Conservation (phyloP, 805 yeast genomes). For the Sugiyamaella boreocaroliniensis region DNA sequence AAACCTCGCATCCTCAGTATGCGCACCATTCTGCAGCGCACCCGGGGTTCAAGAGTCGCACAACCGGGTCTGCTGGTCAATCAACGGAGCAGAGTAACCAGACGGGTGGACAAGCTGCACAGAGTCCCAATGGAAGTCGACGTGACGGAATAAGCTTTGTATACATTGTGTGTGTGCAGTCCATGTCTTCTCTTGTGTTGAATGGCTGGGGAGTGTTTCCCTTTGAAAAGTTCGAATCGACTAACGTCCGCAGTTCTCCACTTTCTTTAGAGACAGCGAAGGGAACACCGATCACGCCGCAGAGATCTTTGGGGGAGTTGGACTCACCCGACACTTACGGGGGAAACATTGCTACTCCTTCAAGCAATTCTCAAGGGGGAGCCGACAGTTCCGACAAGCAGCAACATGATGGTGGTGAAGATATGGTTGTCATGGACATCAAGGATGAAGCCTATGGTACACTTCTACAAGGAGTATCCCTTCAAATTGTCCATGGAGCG, state of each 20-base stretch:
- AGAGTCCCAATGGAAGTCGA: neutral
- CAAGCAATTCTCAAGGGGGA: neutral
- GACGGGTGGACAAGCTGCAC: neutral
- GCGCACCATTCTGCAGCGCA: neutral
- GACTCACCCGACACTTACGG: constrained; percentile 29
- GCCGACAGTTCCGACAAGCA: constrained; percentile 1
- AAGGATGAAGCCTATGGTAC: constrained; percentile 28
- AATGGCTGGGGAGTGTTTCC: constrained; percentile 15
- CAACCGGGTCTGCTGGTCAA: neutral
- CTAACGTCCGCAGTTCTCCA: neutral
- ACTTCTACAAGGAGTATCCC: constrained; percentile 6
- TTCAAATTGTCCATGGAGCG: neutral
- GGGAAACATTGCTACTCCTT: constrained; percentile 17
- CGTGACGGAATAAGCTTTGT: constrained; percentile 4
- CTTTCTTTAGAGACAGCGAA: neutral
- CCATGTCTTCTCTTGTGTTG: constrained; percentile 14
- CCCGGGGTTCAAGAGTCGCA: neutral
- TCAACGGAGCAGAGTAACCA: neutral
- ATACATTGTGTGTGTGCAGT: constrained; percentile 12
- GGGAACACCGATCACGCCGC: constrained; percentile 21
- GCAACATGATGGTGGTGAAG: constrained; percentile 14
- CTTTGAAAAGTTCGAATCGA: constrained; percentile 5
- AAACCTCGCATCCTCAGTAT: constrained; percentile 7
- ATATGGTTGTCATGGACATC: constrained; percentile 25
- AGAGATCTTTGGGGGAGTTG: constrained; percentile 13